Evolutionary conservation across 1,284 basidiomycete species (phyloP).

Genomic region (Moesziomyces aphidis): DNA sequence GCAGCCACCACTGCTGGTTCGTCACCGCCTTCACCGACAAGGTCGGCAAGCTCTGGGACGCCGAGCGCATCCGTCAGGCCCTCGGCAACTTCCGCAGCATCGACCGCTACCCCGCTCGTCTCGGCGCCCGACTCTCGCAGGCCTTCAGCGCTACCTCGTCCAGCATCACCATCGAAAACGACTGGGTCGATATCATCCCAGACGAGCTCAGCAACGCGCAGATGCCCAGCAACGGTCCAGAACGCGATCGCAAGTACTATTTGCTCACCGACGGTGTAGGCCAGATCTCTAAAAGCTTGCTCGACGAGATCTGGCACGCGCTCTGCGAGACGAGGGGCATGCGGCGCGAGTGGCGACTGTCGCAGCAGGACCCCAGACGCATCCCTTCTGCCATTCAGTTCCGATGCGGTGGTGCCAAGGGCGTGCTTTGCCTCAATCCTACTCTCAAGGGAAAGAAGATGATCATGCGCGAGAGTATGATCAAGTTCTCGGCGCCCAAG

Average conservation of each 20-base stretch:
- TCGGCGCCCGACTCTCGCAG: conserved; percentile 32
- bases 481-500: conserved; percentile 31
- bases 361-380: conserved; percentile 9
- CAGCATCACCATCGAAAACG: conserved; percentile 24
- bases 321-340: conserved; percentile 28
- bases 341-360: conserved; percentile 18
- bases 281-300: conserved; percentile 23
- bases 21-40: conserved; percentile 32
- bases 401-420: conserved; percentile 31
- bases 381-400: conserved; percentile 38
- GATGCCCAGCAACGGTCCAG: conserved; percentile 4
- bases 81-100: conserved; percentile 27
- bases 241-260: conserved; percentile 1
- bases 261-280: conserved; percentile 38
- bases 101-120: conserved; percentile 23
- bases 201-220: conserved; percentile 15
- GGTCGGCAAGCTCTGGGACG: conserved; percentile 24
- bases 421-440: conserved; percentile 35
- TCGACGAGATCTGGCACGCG: conserved; percentile 29
- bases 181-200: conserved; percentile 24
- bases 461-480: conserved; percentile 30
- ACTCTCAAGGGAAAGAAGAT: conserved; percentile 15
- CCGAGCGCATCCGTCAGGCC: conserved; percentile 26
- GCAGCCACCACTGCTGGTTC: conserved; percentile 41
- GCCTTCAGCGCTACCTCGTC: conserved; percentile 42